Conservation (phyloP, 371 early-diverging fungal genomes). For the Actinomortierella wolfii region DNA sequence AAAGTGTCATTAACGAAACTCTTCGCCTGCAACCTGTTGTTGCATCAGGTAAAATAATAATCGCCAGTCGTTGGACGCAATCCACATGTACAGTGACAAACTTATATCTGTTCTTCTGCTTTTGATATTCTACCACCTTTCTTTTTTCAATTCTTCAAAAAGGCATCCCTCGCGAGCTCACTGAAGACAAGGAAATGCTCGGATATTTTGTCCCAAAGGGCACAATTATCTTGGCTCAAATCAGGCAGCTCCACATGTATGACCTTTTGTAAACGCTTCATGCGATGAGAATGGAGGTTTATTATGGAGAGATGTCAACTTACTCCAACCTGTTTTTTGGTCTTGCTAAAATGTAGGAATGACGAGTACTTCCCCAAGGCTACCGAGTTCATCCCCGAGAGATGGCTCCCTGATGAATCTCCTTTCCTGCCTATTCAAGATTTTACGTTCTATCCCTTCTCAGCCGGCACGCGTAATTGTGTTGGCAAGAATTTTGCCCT, state of each 20-base stretch:
- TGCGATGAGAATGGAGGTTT: no score
- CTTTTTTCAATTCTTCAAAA: no score
- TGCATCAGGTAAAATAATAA: slow-evolving; percentile 20
- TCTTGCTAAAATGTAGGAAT: neutral
- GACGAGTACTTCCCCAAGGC: slow-evolving; percentile 24
- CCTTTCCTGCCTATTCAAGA: slow-evolving; percentile 25
- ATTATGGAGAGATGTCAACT: no score
- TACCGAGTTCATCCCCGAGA: slow-evolving; percentile 18
- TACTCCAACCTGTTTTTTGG: no score
- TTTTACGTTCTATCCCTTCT: slow-evolving; percentile 39
- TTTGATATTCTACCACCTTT: no score
- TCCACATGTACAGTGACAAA: no score
- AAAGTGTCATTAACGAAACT: slow-evolving; percentile 30
- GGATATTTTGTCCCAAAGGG: slow-evolving; percentile 23
- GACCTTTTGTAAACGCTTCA: no score
- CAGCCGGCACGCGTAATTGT: slow-evolving; percentile 42
- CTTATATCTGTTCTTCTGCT: no score
- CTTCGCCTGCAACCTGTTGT: slow-evolving; percentile 37
- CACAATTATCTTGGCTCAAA: slow-evolving; percentile 15
- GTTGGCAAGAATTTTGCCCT: slow-evolving; percentile 47
- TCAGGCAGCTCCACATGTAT: no score
- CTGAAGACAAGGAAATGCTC: slow-evolving; percentile 13
- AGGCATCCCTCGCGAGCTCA: slow-evolving; percentile 32
- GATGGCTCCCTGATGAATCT: slow-evolving; percentile 28
- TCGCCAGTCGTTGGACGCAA: no score